Conservation (phyloP, 2,329 filamentous ascomycete species). For the Trichophaea hybrida region DNA sequence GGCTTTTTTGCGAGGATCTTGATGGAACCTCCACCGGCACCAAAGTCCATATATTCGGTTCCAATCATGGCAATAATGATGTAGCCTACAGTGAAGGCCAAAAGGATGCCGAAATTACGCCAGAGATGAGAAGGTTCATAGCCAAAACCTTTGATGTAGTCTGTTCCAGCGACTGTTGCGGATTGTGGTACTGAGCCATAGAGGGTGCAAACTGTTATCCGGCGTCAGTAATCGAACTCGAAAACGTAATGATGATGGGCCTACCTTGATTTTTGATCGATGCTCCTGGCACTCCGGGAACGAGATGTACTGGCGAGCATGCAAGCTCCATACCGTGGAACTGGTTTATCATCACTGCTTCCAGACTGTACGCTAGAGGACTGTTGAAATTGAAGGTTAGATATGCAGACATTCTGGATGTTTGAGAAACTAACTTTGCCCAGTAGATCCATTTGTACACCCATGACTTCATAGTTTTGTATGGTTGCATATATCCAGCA, state of each 20-base stretch:
- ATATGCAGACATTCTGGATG: not conserved
- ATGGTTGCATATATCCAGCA: conserved; percentile 54
- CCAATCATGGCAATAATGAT: conserved; percentile 56
- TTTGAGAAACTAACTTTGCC: conserved; percentile 34
- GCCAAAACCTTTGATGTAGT: conserved; percentile 44
- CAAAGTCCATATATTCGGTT: conserved; percentile 53
- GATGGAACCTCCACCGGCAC: conserved; percentile 39
- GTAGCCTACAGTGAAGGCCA: conserved; percentile 62
- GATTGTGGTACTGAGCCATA: conserved; percentile 42
- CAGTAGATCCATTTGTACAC: conserved; percentile 44
- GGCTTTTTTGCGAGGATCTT: conserved; percentile 22
- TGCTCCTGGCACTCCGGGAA: conserved; percentile 43
- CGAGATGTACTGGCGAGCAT: conserved; percentile 45
- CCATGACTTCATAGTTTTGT: conserved; percentile 37
- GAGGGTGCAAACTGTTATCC: conserved; percentile 48
- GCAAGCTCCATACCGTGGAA: conserved; percentile 43
- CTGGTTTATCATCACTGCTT: conserved; percentile 53
- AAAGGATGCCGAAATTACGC: conserved; percentile 64
- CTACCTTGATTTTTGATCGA: conserved; percentile 23
- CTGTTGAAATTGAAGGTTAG: not conserved
- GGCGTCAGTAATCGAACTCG: conserved; percentile 20
- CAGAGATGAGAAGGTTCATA: conserved; percentile 47
- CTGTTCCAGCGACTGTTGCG: conserved; percentile 38
- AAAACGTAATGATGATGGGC: not conserved
- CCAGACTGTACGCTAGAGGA: conserved; percentile 45